Percentiles rank a stretch among this genome's conserved stretches.
These are phyloP conservation scores for Myxozyma neotropica DNA, from an alignment of 805 yeast species.

Conservation along the genomic window DNA sequence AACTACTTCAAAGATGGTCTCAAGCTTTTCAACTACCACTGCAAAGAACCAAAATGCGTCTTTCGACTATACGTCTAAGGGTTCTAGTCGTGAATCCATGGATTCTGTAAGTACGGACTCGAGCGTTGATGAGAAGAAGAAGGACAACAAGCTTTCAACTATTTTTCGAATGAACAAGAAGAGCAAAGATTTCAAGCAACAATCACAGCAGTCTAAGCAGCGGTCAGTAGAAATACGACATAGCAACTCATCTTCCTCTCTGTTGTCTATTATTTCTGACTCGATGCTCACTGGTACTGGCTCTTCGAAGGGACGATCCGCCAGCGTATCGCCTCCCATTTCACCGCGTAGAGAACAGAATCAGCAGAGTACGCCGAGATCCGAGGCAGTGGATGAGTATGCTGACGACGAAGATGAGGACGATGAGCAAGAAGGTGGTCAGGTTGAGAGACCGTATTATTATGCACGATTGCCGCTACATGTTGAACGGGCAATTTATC, in stretches of 20 bases:
- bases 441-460: constrained; percentile 17
- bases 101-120: constrained; percentile 5
- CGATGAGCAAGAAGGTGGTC: not conserved
- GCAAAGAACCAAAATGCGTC: not conserved
- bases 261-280: constrained; percentile 15
- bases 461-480: constrained; percentile 78
- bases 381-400: not conserved
- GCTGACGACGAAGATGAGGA: constrained; percentile 1
- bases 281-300: constrained; percentile 1
- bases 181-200: not conserved
- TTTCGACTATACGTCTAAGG: not conserved
- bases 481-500: constrained; percentile 92
- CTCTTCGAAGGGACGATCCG: constrained; percentile 6
- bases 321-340: constrained; percentile 7
- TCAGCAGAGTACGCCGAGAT: not conserved
- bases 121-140: constrained; percentile 4
- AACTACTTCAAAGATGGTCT: not conserved
- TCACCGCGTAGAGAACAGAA: not conserved
- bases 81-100: not conserved
- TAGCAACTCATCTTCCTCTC: constrained; percentile 20
- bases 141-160: constrained; percentile 8
- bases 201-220: constrained; percentile 5
- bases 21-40: not conserved
- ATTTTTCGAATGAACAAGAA: constrained; percentile 8
- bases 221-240: not conserved